A percentile compares a stretch with the other conserved stretches of the same genome.
These are phyloP conservation scores for Amanita molliuscula DNA, from an alignment of 768 basidiomycete species.

Conservation along the genomic window DNA sequence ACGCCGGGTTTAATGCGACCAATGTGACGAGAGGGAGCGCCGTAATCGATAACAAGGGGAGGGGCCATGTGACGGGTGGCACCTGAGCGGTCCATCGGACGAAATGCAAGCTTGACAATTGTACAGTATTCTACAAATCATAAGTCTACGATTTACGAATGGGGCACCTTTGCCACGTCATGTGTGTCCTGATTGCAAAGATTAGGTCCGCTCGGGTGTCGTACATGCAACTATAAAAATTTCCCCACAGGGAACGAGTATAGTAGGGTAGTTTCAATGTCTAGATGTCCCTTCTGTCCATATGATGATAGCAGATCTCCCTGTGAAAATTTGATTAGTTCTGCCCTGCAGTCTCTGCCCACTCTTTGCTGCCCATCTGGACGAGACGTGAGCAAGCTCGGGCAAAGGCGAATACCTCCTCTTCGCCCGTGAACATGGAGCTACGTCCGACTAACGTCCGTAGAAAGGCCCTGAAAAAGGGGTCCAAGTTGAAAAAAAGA, in stretches of 20 bases:
- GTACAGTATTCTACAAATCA: neutral
- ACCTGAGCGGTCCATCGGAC: neutral
- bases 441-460: constrained; percentile 68
- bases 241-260: neutral
- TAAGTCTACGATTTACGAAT: neutral
- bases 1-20: constrained; percentile 4
- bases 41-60: constrained; percentile 28
- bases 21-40: constrained; percentile 23
- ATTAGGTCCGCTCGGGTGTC: too few species aligned
- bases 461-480: constrained; percentile 56
- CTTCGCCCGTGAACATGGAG: constrained; percentile 92
- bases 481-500: constrained; percentile 22
- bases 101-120: neutral
- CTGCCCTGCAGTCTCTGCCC: constrained; percentile 47
- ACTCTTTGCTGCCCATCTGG: constrained; percentile 87
- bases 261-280: neutral
- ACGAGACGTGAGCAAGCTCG: constrained; percentile 83
- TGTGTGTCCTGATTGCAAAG: neutral
- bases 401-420: constrained; percentile 96
- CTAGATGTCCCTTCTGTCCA: neutral
- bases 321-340: constrained; percentile 1
- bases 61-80: constrained; percentile 13
- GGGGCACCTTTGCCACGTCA: neutral
- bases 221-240: neutral
- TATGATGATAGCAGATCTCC: neutral